These are phyloP conservation scores for Bruguiera gymnorhiza DNA, from an alignment of 345 rosid genomes.

Conservation along the genomic window DNA sequence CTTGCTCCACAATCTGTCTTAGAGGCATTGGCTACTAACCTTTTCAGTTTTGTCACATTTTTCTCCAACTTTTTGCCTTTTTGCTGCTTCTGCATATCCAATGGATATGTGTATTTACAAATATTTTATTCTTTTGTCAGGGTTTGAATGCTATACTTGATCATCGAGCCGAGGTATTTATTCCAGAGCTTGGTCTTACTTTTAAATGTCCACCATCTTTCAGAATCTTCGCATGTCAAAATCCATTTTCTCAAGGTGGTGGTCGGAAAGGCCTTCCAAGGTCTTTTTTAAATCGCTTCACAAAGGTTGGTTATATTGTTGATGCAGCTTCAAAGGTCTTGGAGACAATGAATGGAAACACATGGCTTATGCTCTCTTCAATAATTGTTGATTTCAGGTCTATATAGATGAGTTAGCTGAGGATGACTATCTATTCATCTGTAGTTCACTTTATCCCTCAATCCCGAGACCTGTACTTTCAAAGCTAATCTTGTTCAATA, in stretches of 20 bases:
- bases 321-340: not conserved
- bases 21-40: slow-evolving; percentile 46
- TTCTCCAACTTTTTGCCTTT: not conserved
- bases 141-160: slow-evolving; percentile 95
- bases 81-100: not conserved
- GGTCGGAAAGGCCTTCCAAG: slow-evolving; percentile 96
- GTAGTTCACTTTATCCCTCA: slow-evolving; percentile 71
- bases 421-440: slow-evolving; percentile 76
- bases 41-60: not conserved
- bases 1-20: slow-evolving; percentile 98
- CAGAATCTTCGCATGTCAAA: slow-evolving; percentile 94
- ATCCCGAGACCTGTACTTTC: slow-evolving; percentile 61
- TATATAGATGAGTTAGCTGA: slow-evolving; percentile 85
- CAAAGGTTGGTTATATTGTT: slow-evolving; percentile 50
- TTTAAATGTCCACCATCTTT: slow-evolving; percentile 79
- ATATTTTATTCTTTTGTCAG: slow-evolving; percentile 28
- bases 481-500: slow-evolving; percentile 71
- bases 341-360: not conserved
- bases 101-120: slow-evolving; percentile 2
- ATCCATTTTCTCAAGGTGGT: slow-evolving; percentile 96
- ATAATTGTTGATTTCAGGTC: slow-evolving; percentile 51
- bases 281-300: slow-evolving; percentile 91
- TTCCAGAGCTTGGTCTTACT: slow-evolving; percentile 83
- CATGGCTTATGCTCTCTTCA: not conserved
- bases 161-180: slow-evolving; percentile 93